Evolutionary conservation across 805 yeast species (phyloP), one percentile per base, ranked within the genome.

Genomic region (Metschnikowia picachoensis): DNA sequence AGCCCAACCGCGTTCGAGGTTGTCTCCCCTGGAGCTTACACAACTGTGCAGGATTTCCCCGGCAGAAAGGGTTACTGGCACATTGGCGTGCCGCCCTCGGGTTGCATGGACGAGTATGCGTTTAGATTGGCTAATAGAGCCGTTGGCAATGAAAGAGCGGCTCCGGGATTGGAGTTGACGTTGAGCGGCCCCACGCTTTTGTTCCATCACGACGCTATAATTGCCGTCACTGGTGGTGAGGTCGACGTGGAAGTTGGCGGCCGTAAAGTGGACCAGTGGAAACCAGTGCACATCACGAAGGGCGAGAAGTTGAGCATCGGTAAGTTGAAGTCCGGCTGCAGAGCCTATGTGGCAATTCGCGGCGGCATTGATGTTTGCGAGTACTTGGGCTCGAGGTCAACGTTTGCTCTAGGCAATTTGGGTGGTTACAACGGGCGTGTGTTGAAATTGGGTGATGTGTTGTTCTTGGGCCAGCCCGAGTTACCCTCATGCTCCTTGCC

Each of bases 21-120:
- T 35, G 65, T 84, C 30, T 68, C 80, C 37, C 97, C 98, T 2
- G 99, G 99, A 58, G 92, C 97, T 35, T 89, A 89, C 68, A 92
- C 98, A 32, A 87, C 97, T 3, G 92, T 92, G 40, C 99, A 92
- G 71, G 99, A 94, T 67, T 94, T 83, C 66, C 95, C 96, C 14
- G 96, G 95, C 43, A 83, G 99, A 72, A 74, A 74, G 44, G 85
- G 89, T n/a, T 75, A 75, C 64, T 87, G 95, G 95, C 82, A 86
- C 61, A 78, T 86, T 56, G 99, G 99, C 64, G 98, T 92, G 46
- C 99, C 99, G 25, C 98, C 98, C 8, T 88, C 96, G 35, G 99
- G 99, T 38, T 97, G 98, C 49, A 94, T 92, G 98, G 99, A 92
- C 68, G 79, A 83, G 50, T 91, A 83, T 59, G 83, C 97, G 4